Conservation (phyloP, 2,329 filamentous ascomycete species). For the Pyricularia sp. region DNA sequence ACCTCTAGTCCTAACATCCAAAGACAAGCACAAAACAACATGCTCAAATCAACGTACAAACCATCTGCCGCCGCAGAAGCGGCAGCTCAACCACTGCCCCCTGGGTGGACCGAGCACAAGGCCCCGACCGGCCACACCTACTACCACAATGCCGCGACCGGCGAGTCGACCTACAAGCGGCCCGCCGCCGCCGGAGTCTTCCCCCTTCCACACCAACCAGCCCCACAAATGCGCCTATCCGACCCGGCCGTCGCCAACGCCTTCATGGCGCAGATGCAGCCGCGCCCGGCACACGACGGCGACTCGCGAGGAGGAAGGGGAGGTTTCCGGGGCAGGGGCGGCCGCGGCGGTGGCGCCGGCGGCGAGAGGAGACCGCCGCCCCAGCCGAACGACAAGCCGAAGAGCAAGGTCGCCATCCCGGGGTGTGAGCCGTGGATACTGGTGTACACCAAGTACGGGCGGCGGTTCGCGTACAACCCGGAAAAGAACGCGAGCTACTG, state of each 20-base stretch:
- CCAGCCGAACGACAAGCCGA: constrained; percentile 72
- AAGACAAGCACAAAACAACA: constrained; percentile 19
- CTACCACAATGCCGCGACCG: constrained; percentile 76
- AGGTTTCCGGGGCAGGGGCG: constrained; percentile 32
- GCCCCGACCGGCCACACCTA: constrained; percentile 81
- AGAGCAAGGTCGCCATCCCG: constrained; percentile 69
- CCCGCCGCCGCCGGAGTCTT: constrained; percentile 36
- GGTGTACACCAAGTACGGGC: constrained; percentile 83
- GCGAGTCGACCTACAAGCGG: constrained; percentile 78
- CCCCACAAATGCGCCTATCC: constrained; percentile 28
- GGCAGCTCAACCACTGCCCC: constrained; percentile 51
- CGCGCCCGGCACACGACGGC: constrained; percentile 24
- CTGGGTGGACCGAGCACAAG: constrained; percentile 89
- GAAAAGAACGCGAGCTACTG: constrained; percentile 85
- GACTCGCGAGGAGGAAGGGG: constrained; percentile 29
- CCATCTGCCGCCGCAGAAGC: constrained; percentile 33
- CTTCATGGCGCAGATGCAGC: constrained; percentile 46
- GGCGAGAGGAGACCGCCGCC: constrained; percentile 50
- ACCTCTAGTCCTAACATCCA: neutral
- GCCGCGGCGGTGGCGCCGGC: constrained; percentile 38
- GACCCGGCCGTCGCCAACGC: constrained; percentile 50
- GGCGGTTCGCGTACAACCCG: constrained; percentile 84
- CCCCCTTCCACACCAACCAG: constrained; percentile 18
- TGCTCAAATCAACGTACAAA: constrained; percentile 73
- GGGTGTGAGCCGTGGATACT: constrained; percentile 80